Base-by-base conservation (phyloP, 176 grass and related monocot genomes). In the Avena eriantha region DNA sequence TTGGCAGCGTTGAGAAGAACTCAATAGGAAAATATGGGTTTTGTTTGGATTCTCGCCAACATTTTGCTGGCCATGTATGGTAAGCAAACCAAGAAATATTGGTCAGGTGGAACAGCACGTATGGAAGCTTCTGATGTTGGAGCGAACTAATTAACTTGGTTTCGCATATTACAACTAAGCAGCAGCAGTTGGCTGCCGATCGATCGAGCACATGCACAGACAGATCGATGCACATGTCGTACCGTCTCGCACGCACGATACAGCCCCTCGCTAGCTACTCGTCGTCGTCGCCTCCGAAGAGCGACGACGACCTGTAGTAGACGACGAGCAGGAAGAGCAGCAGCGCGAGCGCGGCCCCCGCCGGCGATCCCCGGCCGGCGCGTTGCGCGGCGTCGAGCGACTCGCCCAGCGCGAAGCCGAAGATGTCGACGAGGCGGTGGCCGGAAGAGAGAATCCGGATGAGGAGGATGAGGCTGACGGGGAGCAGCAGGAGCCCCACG, bases 381-480 rank as follows among this genome's bases (percentile, higher is more conserved):
- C 90, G 84, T 67, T 96, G 89, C 46, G 85, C 73, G 48, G 92
- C 79, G 89, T 96, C 88, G 0, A 85, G 87, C 4, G 92, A 86
- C 10, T 84, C 86, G 5, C 89, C 84, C 33, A 93, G 1, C 34
- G 83, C 7, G 78, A 93, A 12, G 34, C 81, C 3, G 81, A 90
- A 45, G n/a, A 79, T 46, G 79, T 80, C 68, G 57, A 82, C 50
- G 74, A 94, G 55, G 54, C 88, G 76, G 22, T 84, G 80, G 12
- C 87, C 83, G 46, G 94, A 91, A 23, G 94, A 95, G 76, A 99
- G 91, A 73, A 93, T n/a, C 46, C 86, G 89, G 94, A 99, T 90
- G 34, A 99, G 16, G 80, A 99, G 26, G 80, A 96, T 18, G 79
- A 95, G 92, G 51, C 39, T 21, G 14, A 95, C 77, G 66, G 94